Conservation (phyloP, 305 asterid genomes). For the Fraxinus ornus region DNA sequence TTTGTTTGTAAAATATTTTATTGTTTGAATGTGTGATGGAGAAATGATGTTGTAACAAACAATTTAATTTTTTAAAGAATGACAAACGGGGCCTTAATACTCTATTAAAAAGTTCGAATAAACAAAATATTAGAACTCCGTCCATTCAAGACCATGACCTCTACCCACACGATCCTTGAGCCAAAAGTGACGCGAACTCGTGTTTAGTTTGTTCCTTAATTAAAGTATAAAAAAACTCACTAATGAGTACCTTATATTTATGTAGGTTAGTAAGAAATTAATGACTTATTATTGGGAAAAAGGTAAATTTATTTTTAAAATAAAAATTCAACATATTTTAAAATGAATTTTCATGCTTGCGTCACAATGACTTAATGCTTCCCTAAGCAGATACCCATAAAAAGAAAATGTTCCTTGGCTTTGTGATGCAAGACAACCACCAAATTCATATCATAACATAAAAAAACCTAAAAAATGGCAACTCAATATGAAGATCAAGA, state of each 20-base stretch:
- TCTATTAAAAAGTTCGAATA: background rate
- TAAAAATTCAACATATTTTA: background rate
- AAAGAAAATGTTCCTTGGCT: constrained; percentile 31
- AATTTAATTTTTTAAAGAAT: too few species aligned
- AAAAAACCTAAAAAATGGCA: constrained; percentile 42
- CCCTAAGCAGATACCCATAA: constrained; percentile 56
- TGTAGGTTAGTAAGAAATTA: background rate
- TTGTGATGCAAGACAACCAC: constrained; percentile 58
- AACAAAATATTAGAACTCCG: background rate
- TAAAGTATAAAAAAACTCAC: background rate
- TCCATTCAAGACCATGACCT: background rate
- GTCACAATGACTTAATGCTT: constrained; percentile 68
- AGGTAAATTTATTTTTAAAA: background rate
- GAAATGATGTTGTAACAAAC: too few species aligned
- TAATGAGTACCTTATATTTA: too few species aligned
- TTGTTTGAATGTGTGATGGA: too few species aligned
- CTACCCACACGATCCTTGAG: background rate
- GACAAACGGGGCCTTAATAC: too few species aligned
- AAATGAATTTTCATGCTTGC: constrained; percentile 33
- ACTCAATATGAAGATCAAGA: background rate
- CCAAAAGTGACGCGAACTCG: background rate
- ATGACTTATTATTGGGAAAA: background rate
- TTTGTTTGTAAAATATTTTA: too few species aligned
- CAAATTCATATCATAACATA: constrained; percentile 55
- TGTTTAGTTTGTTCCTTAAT: background rate